These are phyloP conservation scores for Fomes fomentarius DNA, from an alignment of 1,284 basidiomycete species.

Conservation along the genomic window DNA sequence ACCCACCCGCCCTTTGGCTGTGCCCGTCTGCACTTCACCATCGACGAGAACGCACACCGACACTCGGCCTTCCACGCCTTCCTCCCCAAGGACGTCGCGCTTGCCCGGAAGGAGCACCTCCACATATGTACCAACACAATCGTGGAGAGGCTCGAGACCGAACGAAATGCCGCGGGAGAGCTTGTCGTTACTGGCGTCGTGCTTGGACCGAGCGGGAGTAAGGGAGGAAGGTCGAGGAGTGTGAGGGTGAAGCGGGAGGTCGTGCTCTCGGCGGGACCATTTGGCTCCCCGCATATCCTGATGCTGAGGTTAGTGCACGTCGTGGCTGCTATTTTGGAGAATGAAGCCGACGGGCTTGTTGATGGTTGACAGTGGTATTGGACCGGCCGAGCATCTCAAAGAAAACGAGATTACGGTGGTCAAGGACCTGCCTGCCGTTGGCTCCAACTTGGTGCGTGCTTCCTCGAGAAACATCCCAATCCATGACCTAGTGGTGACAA, in stretches of 20 bases:
- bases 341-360: background rate
- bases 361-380: slow-evolving; percentile 45
- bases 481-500: background rate
- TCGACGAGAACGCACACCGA: slow-evolving; percentile 29
- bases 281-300: slow-evolving; percentile 44
- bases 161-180: slow-evolving; percentile 7
- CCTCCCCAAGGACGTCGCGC: slow-evolving; percentile 29
- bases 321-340: background rate
- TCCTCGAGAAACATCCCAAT: too few relatives aligned
- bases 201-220: slow-evolving; percentile 9
- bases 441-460: slow-evolving; percentile 44
- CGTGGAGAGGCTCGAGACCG: slow-evolving; percentile 26
- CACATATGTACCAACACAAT: slow-evolving; percentile 35
- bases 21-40: slow-evolving; percentile 31
- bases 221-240: slow-evolving; percentile 16
- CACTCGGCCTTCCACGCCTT: slow-evolving; percentile 36
- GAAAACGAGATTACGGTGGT: slow-evolving; percentile 49
- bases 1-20: slow-evolving; percentile 28
- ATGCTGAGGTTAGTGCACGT: slow-evolving; percentile 38
- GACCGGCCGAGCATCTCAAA: slow-evolving; percentile 53
- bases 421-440: slow-evolving; percentile 57
- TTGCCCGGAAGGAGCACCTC: slow-evolving; percentile 21
- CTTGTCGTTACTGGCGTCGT: slow-evolving; percentile 17
- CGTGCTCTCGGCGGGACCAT: slow-evolving; percentile 37
- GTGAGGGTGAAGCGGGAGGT: slow-evolving; percentile 29